These are phyloP conservation scores for Sarocladiaceae sp. DNA, from an alignment of 2,329 filamentous ascomycete species.

Conservation along the genomic window DNA sequence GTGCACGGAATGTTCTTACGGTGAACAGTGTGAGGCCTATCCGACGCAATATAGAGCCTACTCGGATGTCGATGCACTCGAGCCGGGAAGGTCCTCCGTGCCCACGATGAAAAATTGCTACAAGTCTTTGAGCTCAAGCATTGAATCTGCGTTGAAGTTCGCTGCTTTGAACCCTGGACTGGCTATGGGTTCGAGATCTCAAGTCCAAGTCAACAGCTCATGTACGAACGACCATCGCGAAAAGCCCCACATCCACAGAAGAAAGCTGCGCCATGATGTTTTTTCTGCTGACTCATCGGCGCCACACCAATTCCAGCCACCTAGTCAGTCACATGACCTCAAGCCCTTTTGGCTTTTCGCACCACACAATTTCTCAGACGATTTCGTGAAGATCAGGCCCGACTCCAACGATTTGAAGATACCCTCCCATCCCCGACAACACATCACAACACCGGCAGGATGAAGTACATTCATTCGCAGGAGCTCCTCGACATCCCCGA, in stretches of 20 bases:
- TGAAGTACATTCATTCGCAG: constrained; percentile 99
- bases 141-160: too few species aligned
- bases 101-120: too few species aligned
- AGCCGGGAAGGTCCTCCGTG: too few species aligned
- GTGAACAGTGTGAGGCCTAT: too few species aligned
- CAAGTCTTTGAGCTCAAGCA: too few species aligned
- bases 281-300: not conserved
- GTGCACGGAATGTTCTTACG: too few species aligned
- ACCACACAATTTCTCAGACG: constrained; percentile 9
- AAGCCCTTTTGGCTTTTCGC: constrained; percentile 31
- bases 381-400: constrained; percentile 28
- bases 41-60: too few species aligned
- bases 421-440: constrained; percentile 38
- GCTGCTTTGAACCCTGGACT: too few species aligned
- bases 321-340: constrained; percentile 26
- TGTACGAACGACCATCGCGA: not conserved
- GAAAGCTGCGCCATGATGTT: not conserved
- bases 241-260: not conserved
- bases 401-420: constrained; percentile 29
- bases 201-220: too few species aligned
- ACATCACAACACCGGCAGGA: constrained; percentile 65
- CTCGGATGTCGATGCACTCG: too few species aligned
- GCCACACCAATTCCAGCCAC: not conserved
- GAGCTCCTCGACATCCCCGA: constrained; percentile 95
- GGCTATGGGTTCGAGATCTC: too few species aligned